A percentile compares a stretch with the other conserved stretches of the same genome.
Conservation (phyloP, 2,329 filamentous ascomycete genomes). For the Penicillium digitatum region DNA sequence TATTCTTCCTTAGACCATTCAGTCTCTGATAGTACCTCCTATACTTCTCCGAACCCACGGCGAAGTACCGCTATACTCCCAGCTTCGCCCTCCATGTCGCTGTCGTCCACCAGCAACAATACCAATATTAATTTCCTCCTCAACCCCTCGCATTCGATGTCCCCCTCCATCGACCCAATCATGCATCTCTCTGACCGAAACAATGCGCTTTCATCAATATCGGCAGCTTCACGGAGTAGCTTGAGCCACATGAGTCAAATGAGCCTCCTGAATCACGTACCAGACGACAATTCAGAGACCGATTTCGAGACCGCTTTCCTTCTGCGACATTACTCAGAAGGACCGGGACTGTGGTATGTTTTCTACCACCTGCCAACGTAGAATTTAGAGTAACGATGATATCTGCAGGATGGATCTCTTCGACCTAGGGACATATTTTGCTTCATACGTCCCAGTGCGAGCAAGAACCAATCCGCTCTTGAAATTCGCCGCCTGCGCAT, state of each 20-base stretch:
- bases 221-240: slow-evolving; percentile 19
- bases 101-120: slow-evolving; percentile 37
- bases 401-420: slow-evolving; percentile 44
- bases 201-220: slow-evolving; percentile 29
- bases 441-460: slow-evolving; percentile 57
- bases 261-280: slow-evolving; percentile 17
- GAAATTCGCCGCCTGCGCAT: slow-evolving; percentile 56
- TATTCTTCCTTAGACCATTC: slow-evolving; percentile 29
- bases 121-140: slow-evolving; percentile 55
- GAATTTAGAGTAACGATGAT: slow-evolving; percentile 8
- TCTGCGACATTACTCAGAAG: slow-evolving; percentile 58
- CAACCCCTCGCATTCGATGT: slow-evolving; percentile 45
- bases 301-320: slow-evolving; percentile 60
- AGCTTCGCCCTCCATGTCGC: slow-evolving; percentile 43
- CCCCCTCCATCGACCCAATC: slow-evolving; percentile 45
- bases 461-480: slow-evolving; percentile 49
- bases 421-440: slow-evolving; percentile 56
- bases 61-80: slow-evolving; percentile 31
- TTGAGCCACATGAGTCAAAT: slow-evolving; percentile 17
- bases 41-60: slow-evolving; percentile 34
- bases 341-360: slow-evolving; percentile 55
- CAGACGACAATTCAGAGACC: slow-evolving; percentile 34
- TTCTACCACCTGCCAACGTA: not conserved
- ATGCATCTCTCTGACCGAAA: slow-evolving; percentile 32
- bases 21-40: slow-evolving; percentile 26